phyloP scores from a whole-genome alignment of 306 rosid genomes.

The Citrullus colocynthis region DNA sequence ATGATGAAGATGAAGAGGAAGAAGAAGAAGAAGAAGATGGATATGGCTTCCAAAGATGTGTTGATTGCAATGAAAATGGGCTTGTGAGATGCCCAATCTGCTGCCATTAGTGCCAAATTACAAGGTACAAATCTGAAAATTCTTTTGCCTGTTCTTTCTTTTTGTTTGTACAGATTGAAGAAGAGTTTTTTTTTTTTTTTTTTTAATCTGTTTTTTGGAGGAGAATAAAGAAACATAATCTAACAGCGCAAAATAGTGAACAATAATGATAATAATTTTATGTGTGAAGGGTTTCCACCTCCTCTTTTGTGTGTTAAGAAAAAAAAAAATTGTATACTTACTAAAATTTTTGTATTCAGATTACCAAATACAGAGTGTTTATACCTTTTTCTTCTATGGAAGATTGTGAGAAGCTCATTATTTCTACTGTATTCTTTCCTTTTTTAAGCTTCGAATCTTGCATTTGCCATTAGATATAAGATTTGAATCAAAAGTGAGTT shows the following conservation, averaged over 20 bases:
- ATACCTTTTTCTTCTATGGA: not conserved
- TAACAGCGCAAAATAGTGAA: not conserved
- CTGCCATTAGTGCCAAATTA: conserved; percentile 27
- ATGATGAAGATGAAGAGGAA: conserved; percentile 17
- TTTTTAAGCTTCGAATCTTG: not conserved
- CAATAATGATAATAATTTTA: not conserved
- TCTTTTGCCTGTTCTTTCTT: conserved; percentile 10
- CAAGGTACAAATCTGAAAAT: conserved; percentile 22
- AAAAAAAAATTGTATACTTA: conserved; percentile 4
- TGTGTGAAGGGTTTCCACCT: not conserved
- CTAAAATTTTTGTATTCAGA: conserved; percentile 8
- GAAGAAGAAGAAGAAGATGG: conserved; percentile 21
- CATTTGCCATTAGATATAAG: too few species aligned
- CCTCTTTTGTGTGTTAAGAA: not conserved
- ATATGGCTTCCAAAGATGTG: conserved; percentile 67
- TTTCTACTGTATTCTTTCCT: not conserved
- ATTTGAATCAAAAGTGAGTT: not conserved
- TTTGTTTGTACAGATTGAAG: conserved; percentile 43
- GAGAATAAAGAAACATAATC: not conserved
- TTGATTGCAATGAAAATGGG: conserved; percentile 87
- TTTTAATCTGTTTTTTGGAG: conserved; percentile 11
- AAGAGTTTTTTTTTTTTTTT: not conserved
- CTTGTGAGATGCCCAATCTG: conserved; percentile 67
- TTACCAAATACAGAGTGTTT: not conserved
- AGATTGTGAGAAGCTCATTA: not conserved